These are phyloP conservation scores for Cyphellophora attinorum DNA, from an alignment of 2,329 filamentous ascomycete species.

Conservation along the genomic window DNA sequence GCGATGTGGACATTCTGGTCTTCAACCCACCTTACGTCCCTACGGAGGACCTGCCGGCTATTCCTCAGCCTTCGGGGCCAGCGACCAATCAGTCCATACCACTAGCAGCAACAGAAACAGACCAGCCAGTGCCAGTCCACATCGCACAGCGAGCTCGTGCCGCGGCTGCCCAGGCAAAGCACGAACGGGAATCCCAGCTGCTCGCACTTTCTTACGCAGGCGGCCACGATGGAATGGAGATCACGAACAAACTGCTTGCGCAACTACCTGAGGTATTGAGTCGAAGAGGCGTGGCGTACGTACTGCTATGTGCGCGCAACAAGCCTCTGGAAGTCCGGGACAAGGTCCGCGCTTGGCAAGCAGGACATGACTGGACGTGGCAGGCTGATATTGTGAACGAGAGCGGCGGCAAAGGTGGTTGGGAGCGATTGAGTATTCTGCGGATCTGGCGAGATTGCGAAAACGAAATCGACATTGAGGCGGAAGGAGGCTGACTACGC, in stretches of 20 bases:
- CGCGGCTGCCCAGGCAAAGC: constrained; percentile 29
- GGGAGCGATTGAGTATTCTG: constrained; percentile 87
- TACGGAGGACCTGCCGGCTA: constrained; percentile 60
- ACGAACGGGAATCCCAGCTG: constrained; percentile 73
- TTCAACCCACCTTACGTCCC: constrained; percentile 99
- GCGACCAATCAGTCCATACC: background rate
- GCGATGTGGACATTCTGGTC: constrained; percentile 68
- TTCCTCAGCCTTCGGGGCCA: constrained; percentile 23
- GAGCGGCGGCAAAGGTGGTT: constrained; percentile 81
- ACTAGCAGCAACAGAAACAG: background rate
- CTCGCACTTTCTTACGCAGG: constrained; percentile 83
- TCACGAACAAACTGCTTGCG: constrained; percentile 68
- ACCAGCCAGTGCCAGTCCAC: background rate
- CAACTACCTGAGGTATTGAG: constrained; percentile 57
- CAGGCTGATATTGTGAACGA: constrained; percentile 64
- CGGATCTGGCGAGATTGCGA: constrained; percentile 79
- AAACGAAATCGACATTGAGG: too few relatives aligned
- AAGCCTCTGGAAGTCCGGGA: constrained; percentile 64
- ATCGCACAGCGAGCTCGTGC: background rate
- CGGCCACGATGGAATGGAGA: constrained; percentile 86
- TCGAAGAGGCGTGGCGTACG: constrained; percentile 68
- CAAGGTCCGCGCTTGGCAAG: constrained; percentile 45
- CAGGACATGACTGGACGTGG: constrained; percentile 44
- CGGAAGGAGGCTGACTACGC: too few relatives aligned
- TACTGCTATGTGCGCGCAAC: constrained; percentile 86